Percentiles rank a stretch among this genome's conserved stretches.
Conservation (phyloP, 1,139 yeast species). For the Hyphopichia wangnamkhiaoensis region DNA sequence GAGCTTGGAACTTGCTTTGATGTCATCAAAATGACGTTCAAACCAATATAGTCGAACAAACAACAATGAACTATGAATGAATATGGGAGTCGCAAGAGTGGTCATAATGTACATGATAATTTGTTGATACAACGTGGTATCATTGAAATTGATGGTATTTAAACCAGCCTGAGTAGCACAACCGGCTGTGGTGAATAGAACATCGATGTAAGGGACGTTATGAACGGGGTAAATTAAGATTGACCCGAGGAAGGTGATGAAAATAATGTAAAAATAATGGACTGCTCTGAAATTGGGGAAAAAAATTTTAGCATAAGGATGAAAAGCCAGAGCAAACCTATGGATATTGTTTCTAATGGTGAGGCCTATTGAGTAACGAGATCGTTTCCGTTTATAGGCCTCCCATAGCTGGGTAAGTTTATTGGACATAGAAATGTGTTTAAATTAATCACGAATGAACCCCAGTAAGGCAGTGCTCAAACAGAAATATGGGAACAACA, state of each 20-base stretch:
- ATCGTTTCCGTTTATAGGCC: conserved; percentile 6
- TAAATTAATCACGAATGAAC: background rate
- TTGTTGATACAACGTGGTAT: conserved; percentile 72
- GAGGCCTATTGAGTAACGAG: conserved; percentile 16
- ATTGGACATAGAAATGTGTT: conserved; percentile 1
- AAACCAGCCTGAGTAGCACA: conserved; percentile 91
- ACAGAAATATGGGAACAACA: background rate
- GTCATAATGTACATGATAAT: conserved; percentile 61
- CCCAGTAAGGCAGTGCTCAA: background rate
- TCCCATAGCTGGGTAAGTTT: conserved; percentile 5
- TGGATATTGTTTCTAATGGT: conserved; percentile 27
- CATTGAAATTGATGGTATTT: conserved; percentile 71
- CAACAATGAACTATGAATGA: conserved; percentile 78
- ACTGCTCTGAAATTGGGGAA: conserved; percentile 78
- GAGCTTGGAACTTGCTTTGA: conserved; percentile 69
- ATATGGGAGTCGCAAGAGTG: conserved; percentile 80
- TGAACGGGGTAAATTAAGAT: conserved; percentile 73
- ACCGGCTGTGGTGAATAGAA: conserved; percentile 73
- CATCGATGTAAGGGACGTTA: conserved; percentile 72
- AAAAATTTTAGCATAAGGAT: conserved; percentile 52
- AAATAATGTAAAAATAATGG: conserved; percentile 67
- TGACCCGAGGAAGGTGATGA: conserved; percentile 62
- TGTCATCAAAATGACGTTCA: conserved; percentile 82
- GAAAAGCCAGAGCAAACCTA: conserved; percentile 18
- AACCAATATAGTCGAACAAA: conserved; percentile 87